Evolutionary conservation across 352 stramenopile species (phyloP), one percentile per base, ranked within the genome.

Genomic region (Phytophthora tubulina): DNA sequence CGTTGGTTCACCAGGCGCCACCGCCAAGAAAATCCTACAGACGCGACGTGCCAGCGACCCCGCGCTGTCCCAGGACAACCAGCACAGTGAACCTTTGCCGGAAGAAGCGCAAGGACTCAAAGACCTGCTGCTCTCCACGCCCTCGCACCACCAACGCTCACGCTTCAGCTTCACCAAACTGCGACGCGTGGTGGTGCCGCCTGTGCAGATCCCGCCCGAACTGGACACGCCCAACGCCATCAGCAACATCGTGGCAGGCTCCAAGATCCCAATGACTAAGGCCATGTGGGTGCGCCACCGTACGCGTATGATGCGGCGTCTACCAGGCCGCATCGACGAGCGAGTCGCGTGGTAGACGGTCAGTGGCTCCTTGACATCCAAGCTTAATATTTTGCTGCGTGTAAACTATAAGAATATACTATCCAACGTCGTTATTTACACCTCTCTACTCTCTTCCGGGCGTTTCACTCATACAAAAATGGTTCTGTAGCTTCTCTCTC

Each of bases 181-280:
- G 44, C 63, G 71, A 35, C 70, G 69, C 42, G 67, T 86, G 5
- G 79, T 89, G 14, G 55, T 84, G 38, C 64, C 78, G 42, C 81
- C 81, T 8, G 75, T 88, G 50, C 56, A 81, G 60, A 81, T 89
- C 35, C 78, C 79, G 7, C 41, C 57, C 8, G 72, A 84, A 45
- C 62, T 89, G 33, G 51, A 60, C 41, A 49, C 57, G 62, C 51
- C 73, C 65, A 65, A 76, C 63, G 63, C 79, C 58, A 60, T 84
- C 33, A 76, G 48, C 55, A 67, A 76, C 66, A 68, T 86, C 59
- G 81, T 89, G n/a, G 81, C 75, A 6, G 78, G 81, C 35, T 72
- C 54, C 50, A 81, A 82, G 56, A 84, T 88, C 56, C 79, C 79
- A 55, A 75, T 88, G 66, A 89, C 81, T 13, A 73, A 72, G 50